A percentile compares a stretch with the other conserved stretches of the same genome.
phyloP scores from a whole-genome alignment of 2,329 filamentous ascomycete genomes.

The Ophiostoma himal-ulmi region DNA sequence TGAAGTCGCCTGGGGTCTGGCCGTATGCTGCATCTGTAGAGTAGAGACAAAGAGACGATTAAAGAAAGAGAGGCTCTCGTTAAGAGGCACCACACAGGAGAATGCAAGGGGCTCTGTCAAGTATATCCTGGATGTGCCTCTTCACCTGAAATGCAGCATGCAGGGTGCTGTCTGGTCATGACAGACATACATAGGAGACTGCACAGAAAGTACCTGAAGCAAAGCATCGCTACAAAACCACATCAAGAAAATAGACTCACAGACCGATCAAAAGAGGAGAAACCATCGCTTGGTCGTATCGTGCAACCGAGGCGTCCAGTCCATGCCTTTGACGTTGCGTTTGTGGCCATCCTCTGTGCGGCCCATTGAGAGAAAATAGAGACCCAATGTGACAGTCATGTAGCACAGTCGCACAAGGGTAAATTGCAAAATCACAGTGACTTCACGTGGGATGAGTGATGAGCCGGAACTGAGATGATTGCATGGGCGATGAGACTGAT shows the following conservation, averaged over 20 bases:
- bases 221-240: neutral
- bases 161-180: neutral
- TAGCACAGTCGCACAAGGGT: neutral
- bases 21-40: neutral
- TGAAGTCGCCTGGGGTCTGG: neutral
- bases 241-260: neutral
- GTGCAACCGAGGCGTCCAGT: conserved; percentile 4
- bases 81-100: neutral
- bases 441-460: conserved; percentile 6
- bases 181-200: conserved; percentile 7
- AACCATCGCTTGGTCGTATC: neutral
- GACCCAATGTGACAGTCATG: conserved; percentile 1
- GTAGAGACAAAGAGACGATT: neutral
- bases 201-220: neutral
- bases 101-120: neutral
- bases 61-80: neutral
- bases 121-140: too few relatives aligned
- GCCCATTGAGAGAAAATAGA: neutral
- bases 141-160: conserved; percentile 5
- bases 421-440: conserved; percentile 1
- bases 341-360: neutral
- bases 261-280: neutral
- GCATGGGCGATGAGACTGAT: neutral
- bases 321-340: neutral
- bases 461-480: neutral